Evolutionary conservation across 208 protist species (phyloP).

Genomic region (Leishmania guyanensis): DNA sequence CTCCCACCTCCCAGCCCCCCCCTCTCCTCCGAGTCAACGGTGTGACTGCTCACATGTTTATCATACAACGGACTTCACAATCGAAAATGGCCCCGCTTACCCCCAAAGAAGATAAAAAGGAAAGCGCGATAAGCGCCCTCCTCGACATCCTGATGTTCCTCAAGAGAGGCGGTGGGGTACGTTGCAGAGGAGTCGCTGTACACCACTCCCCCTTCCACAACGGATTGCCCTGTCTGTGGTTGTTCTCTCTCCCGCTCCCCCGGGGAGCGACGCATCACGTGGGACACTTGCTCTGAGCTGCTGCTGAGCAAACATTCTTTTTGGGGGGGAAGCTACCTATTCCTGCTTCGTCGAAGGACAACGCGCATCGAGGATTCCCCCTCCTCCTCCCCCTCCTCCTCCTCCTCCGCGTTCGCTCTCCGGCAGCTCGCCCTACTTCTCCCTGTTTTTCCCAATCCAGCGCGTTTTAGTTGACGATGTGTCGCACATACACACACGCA

Average conservation of each 20-base stretch:
- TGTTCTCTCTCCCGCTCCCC: too few relatives aligned
- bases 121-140: not conserved
- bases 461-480: too few relatives aligned
- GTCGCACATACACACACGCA: too few relatives aligned
- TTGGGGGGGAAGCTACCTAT: not conserved
- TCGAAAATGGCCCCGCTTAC: too few relatives aligned
- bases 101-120: not conserved
- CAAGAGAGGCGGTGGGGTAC: not conserved
- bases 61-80: not conserved
- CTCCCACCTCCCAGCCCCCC: not conserved
- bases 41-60: not conserved
- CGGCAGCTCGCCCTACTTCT: too few relatives aligned
- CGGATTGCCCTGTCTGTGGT: not conserved
- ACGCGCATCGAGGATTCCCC: not conserved
- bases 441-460: too few relatives aligned
- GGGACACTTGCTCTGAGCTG: not conserved
- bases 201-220: not conserved
- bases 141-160: not conserved
- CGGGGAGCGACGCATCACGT: too few relatives aligned
- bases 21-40: not conserved
- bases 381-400: too few relatives aligned
- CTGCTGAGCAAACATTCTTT: not conserved
- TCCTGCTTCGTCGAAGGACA: too few relatives aligned
- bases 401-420: too few relatives aligned
- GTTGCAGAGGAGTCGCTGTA: not conserved